Conservation (phyloP, 768 basidiomycete species). For the Mycena galericulata region DNA sequence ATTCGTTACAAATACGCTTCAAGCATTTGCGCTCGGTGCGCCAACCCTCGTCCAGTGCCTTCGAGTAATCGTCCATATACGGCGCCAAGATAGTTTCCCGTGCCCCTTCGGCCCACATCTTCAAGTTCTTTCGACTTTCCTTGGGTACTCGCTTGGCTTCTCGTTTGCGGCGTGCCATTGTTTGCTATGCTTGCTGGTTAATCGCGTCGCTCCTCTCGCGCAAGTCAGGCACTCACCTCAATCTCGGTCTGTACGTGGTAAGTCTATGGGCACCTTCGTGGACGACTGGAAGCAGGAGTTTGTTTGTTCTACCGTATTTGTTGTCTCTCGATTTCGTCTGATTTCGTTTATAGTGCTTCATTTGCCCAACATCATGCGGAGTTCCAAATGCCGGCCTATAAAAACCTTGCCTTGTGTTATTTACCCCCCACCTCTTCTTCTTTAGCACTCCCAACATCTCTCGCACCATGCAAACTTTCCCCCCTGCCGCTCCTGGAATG, state of each 20-base stretch:
- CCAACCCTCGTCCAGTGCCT: constrained; percentile 2
- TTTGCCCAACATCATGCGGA: not conserved
- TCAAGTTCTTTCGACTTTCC: not conserved
- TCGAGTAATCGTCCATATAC: not conserved
- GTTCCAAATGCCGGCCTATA: not conserved
- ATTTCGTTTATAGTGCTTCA: no score
- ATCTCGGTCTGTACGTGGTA: no score
- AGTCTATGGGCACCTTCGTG: no score
- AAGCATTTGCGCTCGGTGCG: not conserved
- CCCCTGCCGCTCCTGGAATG: not conserved
- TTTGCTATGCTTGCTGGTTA: not conserved
- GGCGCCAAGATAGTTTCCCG: not conserved
- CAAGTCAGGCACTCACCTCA: no score
- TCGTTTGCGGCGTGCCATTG: no score
- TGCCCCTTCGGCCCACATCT: constrained; percentile 16
- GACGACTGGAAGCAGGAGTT: no score
- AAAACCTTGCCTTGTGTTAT: not conserved
- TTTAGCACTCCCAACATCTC: not conserved
- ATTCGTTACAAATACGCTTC: not conserved
- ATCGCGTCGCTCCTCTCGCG: no score
- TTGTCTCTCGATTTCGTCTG: not conserved
- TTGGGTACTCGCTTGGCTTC: not conserved
- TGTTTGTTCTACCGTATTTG: not conserved
- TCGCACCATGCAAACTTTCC: no score
- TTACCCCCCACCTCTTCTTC: not conserved